Evolutionary conservation across 306 rosid genomes (phyloP).

Genomic region (Vigna hirtella): DNA sequence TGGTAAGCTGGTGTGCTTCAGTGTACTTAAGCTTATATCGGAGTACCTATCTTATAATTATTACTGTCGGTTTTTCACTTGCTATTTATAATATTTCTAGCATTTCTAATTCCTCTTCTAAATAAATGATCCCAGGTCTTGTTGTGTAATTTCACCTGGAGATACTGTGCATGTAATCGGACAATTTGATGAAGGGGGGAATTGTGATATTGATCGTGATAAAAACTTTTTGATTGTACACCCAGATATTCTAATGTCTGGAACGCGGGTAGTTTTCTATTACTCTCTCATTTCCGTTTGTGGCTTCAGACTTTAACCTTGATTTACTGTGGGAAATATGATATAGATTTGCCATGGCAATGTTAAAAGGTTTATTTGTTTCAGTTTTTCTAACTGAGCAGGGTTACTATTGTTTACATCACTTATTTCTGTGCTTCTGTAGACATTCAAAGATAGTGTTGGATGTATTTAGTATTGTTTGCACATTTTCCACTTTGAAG

Average conservation of each 20-base stretch:
- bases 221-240: slow-evolving; percentile 78
- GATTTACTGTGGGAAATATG: slow-evolving; percentile 30
- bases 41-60: slow-evolving; percentile 24
- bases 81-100: slow-evolving; percentile 35
- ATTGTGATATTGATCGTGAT: slow-evolving; percentile 70
- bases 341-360: slow-evolving; percentile 9
- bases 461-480: neutral
- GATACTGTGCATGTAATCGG: slow-evolving; percentile 87
- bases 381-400: neutral
- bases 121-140: slow-evolving; percentile 62
- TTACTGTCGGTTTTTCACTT: slow-evolving; percentile 29
- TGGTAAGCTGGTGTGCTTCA: slow-evolving; percentile 61
- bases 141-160: slow-evolving; percentile 84
- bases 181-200: slow-evolving; percentile 75
- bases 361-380: slow-evolving; percentile 12
- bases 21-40: slow-evolving; percentile 22
- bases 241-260: slow-evolving; percentile 82
- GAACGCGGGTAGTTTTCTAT: slow-evolving; percentile 80
- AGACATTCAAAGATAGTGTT: neutral
- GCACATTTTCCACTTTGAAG: neutral
- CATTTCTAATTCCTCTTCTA: slow-evolving; percentile 39
- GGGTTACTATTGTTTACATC: neutral
- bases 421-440: neutral
- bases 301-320: slow-evolving; percentile 23
- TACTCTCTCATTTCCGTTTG: slow-evolving; percentile 25